phyloP scores from a whole-genome alignment of 257 asterid genomes.

The Solanum verrucosum region DNA sequence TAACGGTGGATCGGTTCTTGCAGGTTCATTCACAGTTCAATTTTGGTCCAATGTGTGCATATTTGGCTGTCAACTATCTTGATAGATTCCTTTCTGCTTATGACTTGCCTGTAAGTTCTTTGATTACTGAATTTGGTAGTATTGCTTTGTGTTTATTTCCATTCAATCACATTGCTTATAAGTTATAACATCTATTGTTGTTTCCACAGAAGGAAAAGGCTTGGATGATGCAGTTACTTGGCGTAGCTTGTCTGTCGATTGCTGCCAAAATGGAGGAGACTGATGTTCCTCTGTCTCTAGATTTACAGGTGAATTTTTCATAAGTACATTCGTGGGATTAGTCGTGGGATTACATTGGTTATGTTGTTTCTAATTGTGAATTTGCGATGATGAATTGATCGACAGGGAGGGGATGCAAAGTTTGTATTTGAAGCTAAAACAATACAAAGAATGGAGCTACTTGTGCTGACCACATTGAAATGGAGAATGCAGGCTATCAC shows the following conservation, averaged over 20 bases:
- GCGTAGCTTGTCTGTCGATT: conserved; percentile 35
- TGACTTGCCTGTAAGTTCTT: conserved; percentile 30
- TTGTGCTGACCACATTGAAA: conserved; percentile 27
- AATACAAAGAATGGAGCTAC: conserved; percentile 36
- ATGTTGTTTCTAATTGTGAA: neutral
- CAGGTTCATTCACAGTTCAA: conserved; percentile 29
- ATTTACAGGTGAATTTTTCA: conserved; percentile 23
- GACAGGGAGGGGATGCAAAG: conserved; percentile 14
- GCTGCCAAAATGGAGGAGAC: conserved; percentile 46
- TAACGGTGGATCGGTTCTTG: neutral
- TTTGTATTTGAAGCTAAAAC: conserved; percentile 29
- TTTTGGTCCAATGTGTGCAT: conserved; percentile 34
- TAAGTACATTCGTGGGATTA: neutral
- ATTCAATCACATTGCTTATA: neutral
- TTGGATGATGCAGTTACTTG: conserved; percentile 35
- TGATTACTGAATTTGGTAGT: neutral
- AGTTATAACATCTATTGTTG: neutral
- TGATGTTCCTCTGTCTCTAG: conserved; percentile 23
- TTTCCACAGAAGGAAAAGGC: conserved; percentile 11
- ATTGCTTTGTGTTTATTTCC: neutral
- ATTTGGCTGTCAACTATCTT: conserved; percentile 27
- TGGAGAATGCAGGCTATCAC: conserved; percentile 41
- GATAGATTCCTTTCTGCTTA: conserved; percentile 38
- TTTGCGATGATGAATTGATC: neutral
- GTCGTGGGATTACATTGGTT: neutral